phyloP scores from a whole-genome alignment of 108 stramenopile species.

The Fistulifera solaris region DNA sequence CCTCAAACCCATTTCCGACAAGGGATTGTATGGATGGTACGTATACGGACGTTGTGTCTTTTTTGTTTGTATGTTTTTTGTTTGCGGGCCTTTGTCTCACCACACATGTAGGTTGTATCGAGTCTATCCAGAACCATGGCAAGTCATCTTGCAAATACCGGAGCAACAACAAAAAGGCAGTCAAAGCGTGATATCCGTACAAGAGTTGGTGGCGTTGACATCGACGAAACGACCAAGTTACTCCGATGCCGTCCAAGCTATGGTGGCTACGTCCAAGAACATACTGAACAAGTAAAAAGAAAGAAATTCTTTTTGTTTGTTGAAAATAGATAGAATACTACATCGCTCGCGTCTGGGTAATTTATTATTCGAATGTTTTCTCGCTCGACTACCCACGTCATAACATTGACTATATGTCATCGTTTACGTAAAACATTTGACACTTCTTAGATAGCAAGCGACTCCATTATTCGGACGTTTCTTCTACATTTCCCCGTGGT shows the following conservation, averaged over 20 bases:
- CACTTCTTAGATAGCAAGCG: too few species aligned
- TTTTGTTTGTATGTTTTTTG: constrained; percentile 8
- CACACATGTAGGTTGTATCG: constrained; percentile 24
- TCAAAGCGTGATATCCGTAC: constrained; percentile 9
- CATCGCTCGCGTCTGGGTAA: too few species aligned
- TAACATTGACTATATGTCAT: too few species aligned
- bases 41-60: too few species aligned
- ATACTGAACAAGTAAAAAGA: too few species aligned
- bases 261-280: constrained; percentile 10
- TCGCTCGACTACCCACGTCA: too few species aligned
- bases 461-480: background rate
- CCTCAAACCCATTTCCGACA: constrained; percentile 67
- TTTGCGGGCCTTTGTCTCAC: constrained; percentile 15
- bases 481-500: too few species aligned
- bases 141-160: constrained; percentile 52
- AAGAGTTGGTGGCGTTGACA: constrained; percentile 27
- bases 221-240: constrained; percentile 24
- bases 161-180: constrained; percentile 7
- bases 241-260: constrained; percentile 20
- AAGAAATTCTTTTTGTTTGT: too few species aligned
- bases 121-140: constrained; percentile 75
- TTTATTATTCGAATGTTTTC: too few species aligned
- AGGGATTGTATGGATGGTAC: constrained; percentile 56
- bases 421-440: too few species aligned
- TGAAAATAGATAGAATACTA: too few species aligned